A percentile compares a stretch with the other conserved stretches of the same genome.
Evolutionary conservation across 768 basidiomycete genomes (phyloP).

Genomic region (Cystobasidiopsis lactophilus): DNA sequence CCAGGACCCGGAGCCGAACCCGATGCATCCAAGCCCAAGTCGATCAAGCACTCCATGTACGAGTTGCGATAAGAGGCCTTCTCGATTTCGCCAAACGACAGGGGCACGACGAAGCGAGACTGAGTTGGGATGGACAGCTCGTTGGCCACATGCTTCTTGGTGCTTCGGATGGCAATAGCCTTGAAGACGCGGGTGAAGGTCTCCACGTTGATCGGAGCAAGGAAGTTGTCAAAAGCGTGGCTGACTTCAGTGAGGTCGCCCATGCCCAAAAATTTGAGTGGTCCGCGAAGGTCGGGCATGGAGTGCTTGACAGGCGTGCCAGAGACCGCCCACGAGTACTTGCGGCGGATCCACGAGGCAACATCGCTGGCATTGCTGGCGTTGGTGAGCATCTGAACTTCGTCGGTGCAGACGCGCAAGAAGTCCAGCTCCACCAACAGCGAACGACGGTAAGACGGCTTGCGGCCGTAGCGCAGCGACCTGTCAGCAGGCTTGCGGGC

Average conservation of each 20-base stretch:
- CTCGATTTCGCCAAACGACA: conserved; percentile 24
- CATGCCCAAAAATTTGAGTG: conserved; percentile 21
- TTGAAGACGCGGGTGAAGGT: conserved; percentile 18
- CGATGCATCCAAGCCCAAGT: too few species aligned
- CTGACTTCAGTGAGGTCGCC: not conserved
- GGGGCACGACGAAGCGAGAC: conserved; percentile 22
- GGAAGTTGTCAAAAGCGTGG: not conserved
- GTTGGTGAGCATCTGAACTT: conserved; percentile 21
- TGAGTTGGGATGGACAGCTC: conserved; percentile 26
- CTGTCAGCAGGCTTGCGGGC: conserved; percentile 12
- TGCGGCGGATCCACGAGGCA: conserved; percentile 25
- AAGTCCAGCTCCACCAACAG: conserved; percentile 18
- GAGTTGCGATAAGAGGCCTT: not conserved
- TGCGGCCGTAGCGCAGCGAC: not conserved
- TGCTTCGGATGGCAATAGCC: conserved; percentile 24
- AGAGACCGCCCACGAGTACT: conserved; percentile 25
- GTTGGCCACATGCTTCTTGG: conserved; percentile 20
- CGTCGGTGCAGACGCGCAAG: conserved; percentile 26
- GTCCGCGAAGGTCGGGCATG: conserved; percentile 24
- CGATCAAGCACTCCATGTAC: too few species aligned
- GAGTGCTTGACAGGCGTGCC: conserved; percentile 26
- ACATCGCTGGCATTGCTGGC: conserved; percentile 14
- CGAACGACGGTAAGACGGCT: not conserved
- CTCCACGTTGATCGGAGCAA: not conserved
- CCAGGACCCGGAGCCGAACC: too few species aligned